phyloP scores from a whole-genome alignment of 345 rosid species.

The Dipteronia dyeriana region DNA sequence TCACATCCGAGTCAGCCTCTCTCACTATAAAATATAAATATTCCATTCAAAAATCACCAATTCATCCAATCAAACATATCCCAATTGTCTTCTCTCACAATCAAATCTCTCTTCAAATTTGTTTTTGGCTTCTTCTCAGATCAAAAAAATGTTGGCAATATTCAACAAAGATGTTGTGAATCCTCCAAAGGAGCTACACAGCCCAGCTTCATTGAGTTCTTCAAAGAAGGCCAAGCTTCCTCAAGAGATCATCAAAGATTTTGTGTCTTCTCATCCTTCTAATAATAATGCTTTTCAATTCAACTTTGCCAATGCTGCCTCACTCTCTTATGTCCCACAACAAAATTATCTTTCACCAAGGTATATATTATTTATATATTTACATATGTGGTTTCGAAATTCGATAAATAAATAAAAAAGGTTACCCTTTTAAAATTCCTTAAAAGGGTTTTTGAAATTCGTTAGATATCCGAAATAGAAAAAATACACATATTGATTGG shows the following conservation, averaged over 20 bases:
- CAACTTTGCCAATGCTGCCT: conserved; percentile 43
- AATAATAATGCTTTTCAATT: conserved; percentile 35
- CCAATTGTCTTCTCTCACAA: no score
- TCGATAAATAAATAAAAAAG: no score
- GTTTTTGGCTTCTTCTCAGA: neutral
- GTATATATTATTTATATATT: conserved; percentile 26
- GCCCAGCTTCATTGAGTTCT: conserved; percentile 44
- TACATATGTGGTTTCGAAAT: no score
- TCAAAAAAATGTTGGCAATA: conserved; percentile 55
- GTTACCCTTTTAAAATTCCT: no score
- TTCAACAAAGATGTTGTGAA: conserved; percentile 57
- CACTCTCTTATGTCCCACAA: conserved; percentile 42
- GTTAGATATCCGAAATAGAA: no score
- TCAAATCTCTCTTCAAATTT: neutral
- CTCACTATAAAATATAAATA: conserved; percentile 21
- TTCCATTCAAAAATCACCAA: no score
- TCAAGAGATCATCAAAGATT: conserved; percentile 39
- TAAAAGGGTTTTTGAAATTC: no score
- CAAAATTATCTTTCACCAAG: conserved; percentile 45
- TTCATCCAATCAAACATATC: no score
- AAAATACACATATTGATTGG: no score
- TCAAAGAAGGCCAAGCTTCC: conserved; percentile 42
- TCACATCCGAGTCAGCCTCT: neutral
- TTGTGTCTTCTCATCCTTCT: conserved; percentile 34
- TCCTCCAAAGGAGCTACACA: conserved; percentile 65